Evolutionary conservation across 306 rosid species (phyloP).

Genomic region (Benincasa hispida): DNA sequence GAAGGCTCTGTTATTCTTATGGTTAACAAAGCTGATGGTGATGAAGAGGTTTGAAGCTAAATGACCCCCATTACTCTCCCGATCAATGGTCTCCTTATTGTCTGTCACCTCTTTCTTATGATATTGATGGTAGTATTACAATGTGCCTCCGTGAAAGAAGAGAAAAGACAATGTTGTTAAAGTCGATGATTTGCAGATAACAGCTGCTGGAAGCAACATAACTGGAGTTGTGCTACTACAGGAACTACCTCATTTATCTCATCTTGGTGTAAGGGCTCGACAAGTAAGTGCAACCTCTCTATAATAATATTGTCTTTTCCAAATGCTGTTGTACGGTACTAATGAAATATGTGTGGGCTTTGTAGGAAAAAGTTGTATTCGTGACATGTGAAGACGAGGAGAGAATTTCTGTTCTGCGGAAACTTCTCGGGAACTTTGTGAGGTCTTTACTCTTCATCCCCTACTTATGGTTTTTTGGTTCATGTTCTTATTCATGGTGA

Average conservation of each 20-base stretch:
- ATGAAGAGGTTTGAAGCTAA: constrained; percentile 66
- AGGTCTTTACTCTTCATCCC: constrained; percentile 30
- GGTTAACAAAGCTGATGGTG: constrained; percentile 89
- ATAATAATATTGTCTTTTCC: neutral
- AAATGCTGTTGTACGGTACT: neutral
- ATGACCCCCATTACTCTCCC: neutral
- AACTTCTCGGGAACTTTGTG: constrained; percentile 40
- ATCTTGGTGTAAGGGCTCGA: constrained; percentile 95
- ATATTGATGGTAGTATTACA: neutral
- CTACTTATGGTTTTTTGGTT: neutral
- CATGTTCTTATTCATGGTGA: constrained; percentile 1
- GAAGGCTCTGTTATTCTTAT: constrained; percentile 69
- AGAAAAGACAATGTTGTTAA: constrained; percentile 8
- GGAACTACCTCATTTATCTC: constrained; percentile 98
- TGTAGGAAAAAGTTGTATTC: constrained; percentile 87
- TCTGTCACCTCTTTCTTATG: neutral
- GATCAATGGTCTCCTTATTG: neutral
- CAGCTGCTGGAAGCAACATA: constrained; percentile 83
- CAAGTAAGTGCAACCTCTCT: constrained; percentile 48
- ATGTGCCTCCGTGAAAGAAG: neutral
- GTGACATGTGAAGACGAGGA: constrained; percentile 95
- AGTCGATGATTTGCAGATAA: constrained; percentile 44
- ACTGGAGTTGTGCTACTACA: constrained; percentile 79
- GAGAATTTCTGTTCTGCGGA: constrained; percentile 37
- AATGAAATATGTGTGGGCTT: constrained; percentile 9